Evolutionary conservation across 225 moss, liverwort and hornwort genomes (phyloP).

Genomic region (Straminergon stramineum): DNA sequence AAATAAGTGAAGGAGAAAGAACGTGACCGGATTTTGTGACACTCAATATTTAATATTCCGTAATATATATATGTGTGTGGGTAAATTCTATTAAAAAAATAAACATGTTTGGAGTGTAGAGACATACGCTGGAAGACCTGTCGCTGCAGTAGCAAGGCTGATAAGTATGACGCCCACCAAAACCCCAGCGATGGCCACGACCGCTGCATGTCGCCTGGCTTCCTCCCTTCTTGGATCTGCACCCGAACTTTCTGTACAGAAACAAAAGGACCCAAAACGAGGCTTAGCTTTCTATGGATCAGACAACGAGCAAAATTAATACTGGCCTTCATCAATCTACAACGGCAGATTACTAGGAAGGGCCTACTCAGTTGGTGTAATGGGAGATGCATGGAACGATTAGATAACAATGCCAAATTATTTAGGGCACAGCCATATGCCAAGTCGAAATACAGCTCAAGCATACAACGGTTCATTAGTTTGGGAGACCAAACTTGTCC

Average conservation of each 20-base stretch:
- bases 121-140: conserved; percentile 48
- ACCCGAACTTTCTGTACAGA: neutral
- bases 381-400: neutral
- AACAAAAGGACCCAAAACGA: neutral
- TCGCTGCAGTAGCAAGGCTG: conserved; percentile 57
- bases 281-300: neutral
- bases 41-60: neutral
- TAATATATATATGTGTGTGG: too few species aligned
- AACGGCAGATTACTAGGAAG: neutral
- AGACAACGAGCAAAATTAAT: neutral
- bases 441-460: neutral
- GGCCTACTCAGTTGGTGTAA: neutral
- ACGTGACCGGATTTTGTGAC: too few species aligned
- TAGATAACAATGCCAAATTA: neutral
- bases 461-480: neutral
- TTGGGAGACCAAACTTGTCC: neutral
- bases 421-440: neutral
- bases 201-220: conserved; percentile 74
- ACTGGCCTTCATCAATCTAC: neutral
- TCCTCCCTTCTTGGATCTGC: conserved; percentile 68
- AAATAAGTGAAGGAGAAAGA: neutral
- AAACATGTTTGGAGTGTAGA: neutral
- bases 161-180: conserved; percentile 55
- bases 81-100: too few species aligned
- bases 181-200: conserved; percentile 52